Conservation (phyloP, 169 alveolate genomes). For the Hepatocystis sp. region DNA sequence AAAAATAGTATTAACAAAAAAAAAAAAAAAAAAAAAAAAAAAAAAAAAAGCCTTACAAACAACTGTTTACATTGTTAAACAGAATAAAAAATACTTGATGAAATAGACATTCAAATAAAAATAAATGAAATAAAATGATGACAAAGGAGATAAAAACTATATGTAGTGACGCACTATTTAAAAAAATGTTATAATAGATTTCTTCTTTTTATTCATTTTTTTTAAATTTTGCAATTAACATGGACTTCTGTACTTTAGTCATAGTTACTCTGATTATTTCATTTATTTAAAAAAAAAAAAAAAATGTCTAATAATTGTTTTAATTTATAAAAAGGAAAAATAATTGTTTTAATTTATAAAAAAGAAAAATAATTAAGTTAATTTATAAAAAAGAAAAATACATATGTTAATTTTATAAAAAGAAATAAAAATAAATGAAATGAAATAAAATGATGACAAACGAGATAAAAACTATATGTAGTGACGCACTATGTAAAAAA, state of each 20-base stretch:
- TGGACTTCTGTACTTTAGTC: conserved; percentile 27
- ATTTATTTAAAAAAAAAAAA: neutral
- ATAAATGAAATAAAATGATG: conserved; percentile 71
- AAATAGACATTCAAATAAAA: too few species aligned
- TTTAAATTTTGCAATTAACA: conserved; percentile 26
- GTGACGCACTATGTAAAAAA: conserved; percentile 54
- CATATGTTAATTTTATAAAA: neutral
- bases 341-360: too few species aligned
- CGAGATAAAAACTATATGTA: conserved; percentile 5
- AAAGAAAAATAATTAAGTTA: too few species aligned
- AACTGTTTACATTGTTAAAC: too few species aligned
- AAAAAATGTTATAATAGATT: conserved; percentile 33
- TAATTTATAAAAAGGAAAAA: too few species aligned
- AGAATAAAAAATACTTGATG: too few species aligned
- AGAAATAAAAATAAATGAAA: neutral
- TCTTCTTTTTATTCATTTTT: conserved; percentile 50
- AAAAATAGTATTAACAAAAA: too few species aligned
- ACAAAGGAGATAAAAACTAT: conserved; percentile 10
- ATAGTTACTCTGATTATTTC: conserved; percentile 79
- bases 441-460: conserved; percentile 73
- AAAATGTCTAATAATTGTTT: too few species aligned
- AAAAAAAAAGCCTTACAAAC: too few species aligned
- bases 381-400: too few species aligned
- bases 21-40: too few species aligned
- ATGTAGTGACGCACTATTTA: conserved; percentile 50